phyloP scores from a whole-genome alignment of 768 basidiomycete genomes.

The Mycena rebaudengoi region DNA sequence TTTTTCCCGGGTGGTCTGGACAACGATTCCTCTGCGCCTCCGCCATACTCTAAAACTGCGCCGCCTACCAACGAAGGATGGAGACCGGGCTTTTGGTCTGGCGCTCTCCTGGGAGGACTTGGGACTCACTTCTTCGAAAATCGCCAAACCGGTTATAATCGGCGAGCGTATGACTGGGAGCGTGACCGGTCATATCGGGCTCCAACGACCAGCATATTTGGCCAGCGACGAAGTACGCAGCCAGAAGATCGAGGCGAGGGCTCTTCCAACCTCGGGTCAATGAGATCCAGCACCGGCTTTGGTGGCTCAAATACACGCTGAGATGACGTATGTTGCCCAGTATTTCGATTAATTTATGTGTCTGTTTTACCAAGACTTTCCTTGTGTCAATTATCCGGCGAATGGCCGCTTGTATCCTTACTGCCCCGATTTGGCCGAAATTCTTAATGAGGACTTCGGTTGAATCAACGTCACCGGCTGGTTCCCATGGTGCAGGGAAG shows the following conservation, averaged over 20 bases:
- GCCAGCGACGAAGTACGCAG: constrained; percentile 33
- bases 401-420: too few relatives aligned
- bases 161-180: constrained; percentile 68
- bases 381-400: too few relatives aligned
- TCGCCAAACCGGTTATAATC: constrained; percentile 30
- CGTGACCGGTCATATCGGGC: constrained; percentile 37
- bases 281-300: constrained; percentile 81
- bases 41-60: constrained; percentile 63
- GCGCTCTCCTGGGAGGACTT: constrained; percentile 76
- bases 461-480: constrained; percentile 4
- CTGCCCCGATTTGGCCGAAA: too few relatives aligned
- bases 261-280: constrained; percentile 70
- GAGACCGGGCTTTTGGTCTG: constrained; percentile 85
- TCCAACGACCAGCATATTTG: constrained; percentile 37
- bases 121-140: constrained; percentile 66
- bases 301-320: constrained; percentile 81
- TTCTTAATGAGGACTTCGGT: too few relatives aligned
- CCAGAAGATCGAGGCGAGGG: constrained; percentile 72
- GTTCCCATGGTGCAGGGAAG: constrained; percentile 8
- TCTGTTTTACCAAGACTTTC: too few relatives aligned
- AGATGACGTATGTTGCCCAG: too few relatives aligned
- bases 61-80: constrained; percentile 33
- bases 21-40: constrained; percentile 55
- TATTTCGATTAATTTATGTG: too few relatives aligned
- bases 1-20: constrained; percentile 63